A percentile compares a stretch with the other conserved stretches of the same genome.
phyloP scores from a whole-genome alignment of 306 rosid genomes.

The Fagus sylvatica region DNA sequence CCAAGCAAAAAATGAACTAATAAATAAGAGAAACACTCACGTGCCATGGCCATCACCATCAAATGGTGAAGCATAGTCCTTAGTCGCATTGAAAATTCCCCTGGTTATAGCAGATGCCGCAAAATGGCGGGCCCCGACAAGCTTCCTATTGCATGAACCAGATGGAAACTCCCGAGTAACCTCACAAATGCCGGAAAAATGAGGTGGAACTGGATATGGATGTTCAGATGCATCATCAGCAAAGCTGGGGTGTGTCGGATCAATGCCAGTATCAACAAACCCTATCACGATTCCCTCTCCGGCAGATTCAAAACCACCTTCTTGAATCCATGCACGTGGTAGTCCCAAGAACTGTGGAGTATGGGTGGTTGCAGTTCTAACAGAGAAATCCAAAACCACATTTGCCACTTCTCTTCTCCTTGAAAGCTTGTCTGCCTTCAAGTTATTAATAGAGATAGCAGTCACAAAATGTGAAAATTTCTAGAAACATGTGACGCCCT shows the following conservation, averaged over 20 bases:
- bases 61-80: conserved; percentile 96
- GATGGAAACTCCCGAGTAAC: conserved; percentile 96
- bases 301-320: conserved; percentile 82
- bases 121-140: conserved; percentile 95
- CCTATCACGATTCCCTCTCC: conserved; percentile 95
- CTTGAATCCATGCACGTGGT: conserved; percentile 81
- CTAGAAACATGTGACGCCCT: not conserved
- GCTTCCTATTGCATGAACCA: conserved; percentile 97
- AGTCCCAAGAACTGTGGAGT: conserved; percentile 96
- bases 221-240: conserved; percentile 45
- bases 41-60: conserved; percentile 99
- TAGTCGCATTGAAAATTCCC: conserved; percentile 79
- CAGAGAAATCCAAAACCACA: conserved; percentile 84
- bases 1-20: not conserved
- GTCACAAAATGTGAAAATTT: conserved; percentile 7
- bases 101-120: conserved; percentile 98
- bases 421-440: conserved; percentile 78
- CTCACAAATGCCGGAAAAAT: conserved; percentile 88
- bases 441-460: not conserved
- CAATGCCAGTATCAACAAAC: conserved; percentile 90
- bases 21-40: conserved; percentile 55
- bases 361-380: conserved; percentile 92
- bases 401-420: conserved; percentile 82
- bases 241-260: conserved; percentile 90
- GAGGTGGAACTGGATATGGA: conserved; percentile 80